Conservation (phyloP, 805 yeast species). For the Priceomyces castillae region DNA sequence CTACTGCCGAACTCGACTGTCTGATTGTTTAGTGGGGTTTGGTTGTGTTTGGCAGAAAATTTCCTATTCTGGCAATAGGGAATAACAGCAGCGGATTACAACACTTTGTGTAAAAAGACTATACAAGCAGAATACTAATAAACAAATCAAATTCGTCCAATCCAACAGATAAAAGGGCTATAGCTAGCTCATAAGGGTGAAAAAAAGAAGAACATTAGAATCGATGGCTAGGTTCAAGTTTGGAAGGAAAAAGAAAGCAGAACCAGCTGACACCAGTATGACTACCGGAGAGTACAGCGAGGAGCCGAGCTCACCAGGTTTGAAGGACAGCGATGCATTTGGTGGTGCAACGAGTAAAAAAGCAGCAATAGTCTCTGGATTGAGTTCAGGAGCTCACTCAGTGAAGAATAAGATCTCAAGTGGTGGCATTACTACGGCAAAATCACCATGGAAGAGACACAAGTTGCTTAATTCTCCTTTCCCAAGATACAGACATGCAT, state of each 20-base stretch:
- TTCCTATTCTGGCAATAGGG: conserved; percentile 5
- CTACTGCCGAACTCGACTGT: background rate
- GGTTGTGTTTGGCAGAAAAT: conserved; percentile 1
- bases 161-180: conserved; percentile 2
- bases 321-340: background rate
- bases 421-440: conserved; percentile 13
- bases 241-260: conserved; percentile 44
- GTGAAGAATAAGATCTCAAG: conserved; percentile 5
- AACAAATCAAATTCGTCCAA: conserved; percentile 3
- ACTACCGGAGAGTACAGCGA: conserved; percentile 7
- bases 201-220: background rate
- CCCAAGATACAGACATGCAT: conserved; percentile 92
- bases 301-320: conserved; percentile 1
- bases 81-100: background rate
- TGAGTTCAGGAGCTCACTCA: conserved; percentile 3
- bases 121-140: conserved; percentile 5
- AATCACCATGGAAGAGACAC: conserved; percentile 61
- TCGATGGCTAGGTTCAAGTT: conserved; percentile 59
- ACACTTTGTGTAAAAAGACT: conserved; percentile 4
- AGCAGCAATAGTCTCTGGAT: conserved; percentile 6
- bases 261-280: conserved; percentile 8
- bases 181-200: background rate
- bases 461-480: conserved; percentile 76
- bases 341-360: conserved; percentile 11
- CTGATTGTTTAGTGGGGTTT: conserved; percentile 3